A percentile compares a stretch with the other conserved stretches of the same genome.
These are phyloP conservation scores for Pseudogymnoascus verrucosus DNA, from an alignment of 2,329 filamentous ascomycete genomes.

Conservation along the genomic window DNA sequence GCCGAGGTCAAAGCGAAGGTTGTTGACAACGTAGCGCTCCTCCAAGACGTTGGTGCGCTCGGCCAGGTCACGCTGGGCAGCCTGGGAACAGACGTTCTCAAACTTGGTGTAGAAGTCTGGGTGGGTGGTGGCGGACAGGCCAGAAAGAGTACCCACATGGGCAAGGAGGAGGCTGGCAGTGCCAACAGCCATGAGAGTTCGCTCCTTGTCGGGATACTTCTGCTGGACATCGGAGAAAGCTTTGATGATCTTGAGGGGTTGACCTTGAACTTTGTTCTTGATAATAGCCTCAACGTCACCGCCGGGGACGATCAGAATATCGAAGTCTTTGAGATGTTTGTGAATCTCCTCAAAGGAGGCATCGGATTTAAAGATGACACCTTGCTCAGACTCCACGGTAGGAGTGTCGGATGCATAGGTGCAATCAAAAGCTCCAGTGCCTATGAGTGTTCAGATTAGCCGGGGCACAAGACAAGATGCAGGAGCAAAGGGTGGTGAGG, in stretches of 20 bases:
- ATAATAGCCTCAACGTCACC: conserved; percentile 54
- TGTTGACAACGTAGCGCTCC: conserved; percentile 83
- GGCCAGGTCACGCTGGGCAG: conserved; percentile 58
- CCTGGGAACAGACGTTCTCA: conserved; percentile 72
- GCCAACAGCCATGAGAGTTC: conserved; percentile 72
- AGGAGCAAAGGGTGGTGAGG: neutral
- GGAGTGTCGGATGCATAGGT: conserved; percentile 38
- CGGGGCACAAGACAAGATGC: neutral
- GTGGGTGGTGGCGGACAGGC: conserved; percentile 74
- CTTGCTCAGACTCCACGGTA: conserved; percentile 48
- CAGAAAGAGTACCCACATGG: conserved; percentile 67
- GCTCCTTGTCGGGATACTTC: conserved; percentile 69
- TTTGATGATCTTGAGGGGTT: conserved; percentile 65
- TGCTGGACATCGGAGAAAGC: conserved; percentile 74
- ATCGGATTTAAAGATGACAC: conserved; percentile 64
- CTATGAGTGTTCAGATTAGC: conserved; percentile 14
- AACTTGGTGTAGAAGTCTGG: conserved; percentile 72
- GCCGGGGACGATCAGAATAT: conserved; percentile 71
- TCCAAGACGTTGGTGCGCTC: conserved; percentile 79
- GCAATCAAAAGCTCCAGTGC: conserved; percentile 22
- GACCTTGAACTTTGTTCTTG: conserved; percentile 49
- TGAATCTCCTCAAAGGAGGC: conserved; percentile 69
- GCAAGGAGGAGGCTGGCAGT: conserved; percentile 73
- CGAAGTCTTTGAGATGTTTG: conserved; percentile 51
- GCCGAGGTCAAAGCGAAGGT: conserved; percentile 74